Base-by-base conservation (phyloP, 306 rosid species). In the Quercus wislizeni region DNA sequence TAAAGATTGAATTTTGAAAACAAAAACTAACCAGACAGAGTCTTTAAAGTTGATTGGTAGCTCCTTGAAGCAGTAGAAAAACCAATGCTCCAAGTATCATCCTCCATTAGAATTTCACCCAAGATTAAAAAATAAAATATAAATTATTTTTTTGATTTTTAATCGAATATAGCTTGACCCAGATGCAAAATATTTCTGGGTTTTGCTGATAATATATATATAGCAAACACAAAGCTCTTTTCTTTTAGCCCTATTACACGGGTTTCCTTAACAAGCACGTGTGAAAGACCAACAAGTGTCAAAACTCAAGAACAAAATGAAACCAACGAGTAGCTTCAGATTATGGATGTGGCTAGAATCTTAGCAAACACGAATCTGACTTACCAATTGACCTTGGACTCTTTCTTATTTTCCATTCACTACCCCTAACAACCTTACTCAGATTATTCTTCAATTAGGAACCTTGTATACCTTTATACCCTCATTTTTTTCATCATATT, bases 11-110 rank as follows among this genome's bases (percentile, higher is more conserved):
- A 19, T 18, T 63, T 18, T 31, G 12, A 30, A 65, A 64, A 65
- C 4, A 21, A 13, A 51, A 74, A 83, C 86, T 82, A 54, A 92
- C 94, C 93, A 9, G 88, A 75, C n/a, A 83, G 88, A 74, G 97
- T 88, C 79, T 84, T 87, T 7, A 72, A 81, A 73, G 58, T 82
- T 15, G 89, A 83, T 57, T 43, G 87, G 81, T 74, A 56, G 85
- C 61, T 76, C 76, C 78, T 83, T 21, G 89, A 83, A 76, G 91
- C 38, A 78, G 85, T 81, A 51, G 92, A 81, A 74, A 86, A 74
- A 57, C 73, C 89, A 70, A 81, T 83, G 79, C 74, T 78, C 82
- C 81, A 80, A 78, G 82, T 73, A 3, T 82, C 89, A 52, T 75
- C 83, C 52, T 89, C 94, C 97, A 92, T 92, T 27, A 88, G 64